phyloP scores from a whole-genome alignment of 129 eudicot genomes.

The Helianthus tuberosus region DNA sequence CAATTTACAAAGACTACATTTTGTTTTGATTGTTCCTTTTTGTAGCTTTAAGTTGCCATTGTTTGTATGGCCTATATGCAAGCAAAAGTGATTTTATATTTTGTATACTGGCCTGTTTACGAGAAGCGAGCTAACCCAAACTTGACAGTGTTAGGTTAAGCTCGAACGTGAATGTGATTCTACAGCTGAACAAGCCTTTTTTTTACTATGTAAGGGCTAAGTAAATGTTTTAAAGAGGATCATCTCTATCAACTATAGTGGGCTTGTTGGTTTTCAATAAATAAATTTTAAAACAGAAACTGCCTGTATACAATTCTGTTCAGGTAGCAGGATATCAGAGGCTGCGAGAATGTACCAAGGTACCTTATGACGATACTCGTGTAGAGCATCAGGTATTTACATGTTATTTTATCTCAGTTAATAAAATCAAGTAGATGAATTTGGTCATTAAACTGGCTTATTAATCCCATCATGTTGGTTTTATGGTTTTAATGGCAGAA shows the following conservation, averaged over 20 bases:
- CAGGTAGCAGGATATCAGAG: conserved; percentile 72
- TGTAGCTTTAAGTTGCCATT: conserved; percentile 20
- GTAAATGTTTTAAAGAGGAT: not conserved
- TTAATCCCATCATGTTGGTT: conserved; percentile 9
- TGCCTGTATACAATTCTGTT: conserved; percentile 3
- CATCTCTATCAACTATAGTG: not conserved
- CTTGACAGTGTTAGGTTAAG: not conserved
- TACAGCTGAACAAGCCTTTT: not conserved
- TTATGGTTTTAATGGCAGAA: conserved; percentile 51
- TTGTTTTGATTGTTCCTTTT: conserved; percentile 2
- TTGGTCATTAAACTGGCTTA: too few relatives aligned
- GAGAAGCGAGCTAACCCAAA: not conserved
- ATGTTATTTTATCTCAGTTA: not conserved
- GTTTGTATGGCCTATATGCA: conserved; percentile 23
- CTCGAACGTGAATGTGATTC: not conserved
- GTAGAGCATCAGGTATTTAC: conserved; percentile 66
- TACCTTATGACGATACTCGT: conserved; percentile 70
- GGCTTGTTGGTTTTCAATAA: too few relatives aligned
- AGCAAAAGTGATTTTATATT: not conserved
- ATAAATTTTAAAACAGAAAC: not conserved
- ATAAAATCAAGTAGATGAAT: not conserved
- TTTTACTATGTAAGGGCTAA: not conserved
- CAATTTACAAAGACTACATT: conserved; percentile 3
- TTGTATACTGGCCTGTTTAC: conserved; percentile 1
- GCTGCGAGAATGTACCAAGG: conserved; percentile 59